A percentile compares a stretch with the other conserved stretches of the same genome.
Evolutionary conservation across 495 filamentous ascomycete species (phyloP).

Genomic region (Choiromyces venosus): DNA sequence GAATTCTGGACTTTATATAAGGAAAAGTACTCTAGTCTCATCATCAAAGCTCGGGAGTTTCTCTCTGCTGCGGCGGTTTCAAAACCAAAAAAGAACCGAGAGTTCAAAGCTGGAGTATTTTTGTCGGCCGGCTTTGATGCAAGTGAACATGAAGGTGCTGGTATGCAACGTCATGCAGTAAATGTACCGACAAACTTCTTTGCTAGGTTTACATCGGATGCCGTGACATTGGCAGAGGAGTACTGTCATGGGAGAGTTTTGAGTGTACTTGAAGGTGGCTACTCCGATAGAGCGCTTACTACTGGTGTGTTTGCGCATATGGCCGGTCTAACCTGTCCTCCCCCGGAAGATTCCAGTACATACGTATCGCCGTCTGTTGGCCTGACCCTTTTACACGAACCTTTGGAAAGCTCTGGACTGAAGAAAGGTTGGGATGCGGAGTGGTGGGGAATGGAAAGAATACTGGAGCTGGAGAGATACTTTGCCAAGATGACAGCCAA

Average conservation of each 20-base stretch:
- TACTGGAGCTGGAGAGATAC: slow-evolving; percentile 34
- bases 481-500: slow-evolving; percentile 42
- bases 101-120: slow-evolving; percentile 80
- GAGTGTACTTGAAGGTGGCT: slow-evolving; percentile 91
- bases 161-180: slow-evolving; percentile 90
- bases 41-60: slow-evolving; percentile 74
- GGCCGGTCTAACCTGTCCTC: slow-evolving; percentile 62
- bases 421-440: slow-evolving; percentile 37
- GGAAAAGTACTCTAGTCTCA: slow-evolving; percentile 63
- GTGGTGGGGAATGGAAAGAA: slow-evolving; percentile 35
- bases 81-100: slow-evolving; percentile 49
- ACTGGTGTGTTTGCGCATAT: slow-evolving; percentile 86
- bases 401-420: slow-evolving; percentile 39
- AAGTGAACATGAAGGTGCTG: slow-evolving; percentile 81
- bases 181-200: slow-evolving; percentile 97
- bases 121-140: slow-evolving; percentile 95
- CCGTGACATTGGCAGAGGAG: slow-evolving; percentile 75
- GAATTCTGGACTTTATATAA: slow-evolving; percentile 90
- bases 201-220: slow-evolving; percentile 77
- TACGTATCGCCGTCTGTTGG: slow-evolving; percentile 42
- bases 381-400: slow-evolving; percentile 53
- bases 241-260: slow-evolving; percentile 80
- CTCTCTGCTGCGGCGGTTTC: slow-evolving; percentile 56
- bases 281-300: slow-evolving; percentile 82
- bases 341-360: slow-evolving; percentile 46